Evolutionary conservation across 768 basidiomycete genomes (phyloP).

Genomic region (Agaricus subrufescens): DNA sequence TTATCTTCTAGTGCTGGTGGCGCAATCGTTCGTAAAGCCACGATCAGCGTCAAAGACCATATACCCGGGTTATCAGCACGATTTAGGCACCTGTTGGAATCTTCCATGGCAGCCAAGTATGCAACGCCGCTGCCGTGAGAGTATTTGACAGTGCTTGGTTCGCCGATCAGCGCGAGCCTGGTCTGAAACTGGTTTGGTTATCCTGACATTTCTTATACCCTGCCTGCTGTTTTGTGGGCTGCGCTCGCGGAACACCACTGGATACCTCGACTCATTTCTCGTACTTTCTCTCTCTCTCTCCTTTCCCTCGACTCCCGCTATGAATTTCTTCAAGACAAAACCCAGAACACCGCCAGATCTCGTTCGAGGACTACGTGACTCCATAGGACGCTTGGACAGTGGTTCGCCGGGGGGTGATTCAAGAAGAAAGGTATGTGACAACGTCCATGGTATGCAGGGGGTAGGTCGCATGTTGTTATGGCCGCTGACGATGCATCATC

Average conservation of each 20-base stretch:
- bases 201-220: slow-evolving; percentile 9
- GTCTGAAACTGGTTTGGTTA: slow-evolving; percentile 17
- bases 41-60: too few species aligned
- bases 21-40: too few species aligned
- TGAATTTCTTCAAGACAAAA: slow-evolving; percentile 98
- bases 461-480: neutral
- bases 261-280: slow-evolving; percentile 4
- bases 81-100: too few species aligned
- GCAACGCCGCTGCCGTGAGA: too few species aligned
- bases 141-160: slow-evolving; percentile 6
- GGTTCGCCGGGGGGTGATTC: slow-evolving; percentile 72
- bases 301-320: slow-evolving; percentile 21
- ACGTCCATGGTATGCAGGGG: neutral
- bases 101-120: too few species aligned
- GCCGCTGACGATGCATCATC: slow-evolving; percentile 4
- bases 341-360: slow-evolving; percentile 84
- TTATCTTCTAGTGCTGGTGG: too few species aligned
- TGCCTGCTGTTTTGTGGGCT: slow-evolving; percentile 1
- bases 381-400: slow-evolving; percentile 70
- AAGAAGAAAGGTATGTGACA: slow-evolving; percentile 64
- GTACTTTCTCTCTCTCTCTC: neutral
- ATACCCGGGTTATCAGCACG: too few species aligned
- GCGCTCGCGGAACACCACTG: neutral
- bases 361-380: slow-evolving; percentile 75
- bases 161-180: slow-evolving; percentile 15